Evolutionary conservation across 2,329 filamentous ascomycete genomes (phyloP), one percentile per base, ranked within the genome.

Genomic region (Nemania abortiva): DNA sequence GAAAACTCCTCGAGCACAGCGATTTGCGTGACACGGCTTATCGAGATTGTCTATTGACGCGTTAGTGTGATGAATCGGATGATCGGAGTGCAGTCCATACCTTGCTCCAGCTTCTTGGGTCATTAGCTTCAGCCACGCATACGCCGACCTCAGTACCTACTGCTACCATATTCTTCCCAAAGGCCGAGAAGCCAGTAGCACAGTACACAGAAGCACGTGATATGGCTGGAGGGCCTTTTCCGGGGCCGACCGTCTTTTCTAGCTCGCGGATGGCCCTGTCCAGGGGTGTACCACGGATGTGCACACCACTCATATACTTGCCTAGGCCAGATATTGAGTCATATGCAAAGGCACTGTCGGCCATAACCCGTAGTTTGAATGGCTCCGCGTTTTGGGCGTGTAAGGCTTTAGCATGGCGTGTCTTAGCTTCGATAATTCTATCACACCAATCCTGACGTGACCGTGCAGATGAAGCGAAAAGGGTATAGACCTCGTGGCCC

Each of bases 61-160:
- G 47, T 56, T 39, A 68, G 62, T 50, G 69, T 39, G 5, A 47
- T n/a, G 20, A 63, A 34, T 24, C 10, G 39, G 31, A 37, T 1
- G 15, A 39, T 2, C n/a, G 24, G 9, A 15, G 22, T 53, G 59
- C 18, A 83, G 11, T 57, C 4, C 89, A 85, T 85, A 97, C 94
- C 84, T 93, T 92, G 68, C 86, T 89, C 96, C 96, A 99, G 13
- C 94, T 94, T 76, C 97, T 89, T 66, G 96, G 94, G 77, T 98
- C 95, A 60, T 92, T 90, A 61, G 93, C 90, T 73, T 97, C 94
- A 3, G 95, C 92, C 56, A 97, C 92, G 78, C 90, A 99, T 3
- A 99, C 93, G 37, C 96, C 96, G 79, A 92, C 95, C 77, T 99
- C 96, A 1, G 96, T 99, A 52, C 97, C 96, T 65, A 99, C 92